Evolutionary conservation across 2,329 filamentous ascomycete genomes (phyloP).

Genomic region (Phaeoacremonium minimum): DNA sequence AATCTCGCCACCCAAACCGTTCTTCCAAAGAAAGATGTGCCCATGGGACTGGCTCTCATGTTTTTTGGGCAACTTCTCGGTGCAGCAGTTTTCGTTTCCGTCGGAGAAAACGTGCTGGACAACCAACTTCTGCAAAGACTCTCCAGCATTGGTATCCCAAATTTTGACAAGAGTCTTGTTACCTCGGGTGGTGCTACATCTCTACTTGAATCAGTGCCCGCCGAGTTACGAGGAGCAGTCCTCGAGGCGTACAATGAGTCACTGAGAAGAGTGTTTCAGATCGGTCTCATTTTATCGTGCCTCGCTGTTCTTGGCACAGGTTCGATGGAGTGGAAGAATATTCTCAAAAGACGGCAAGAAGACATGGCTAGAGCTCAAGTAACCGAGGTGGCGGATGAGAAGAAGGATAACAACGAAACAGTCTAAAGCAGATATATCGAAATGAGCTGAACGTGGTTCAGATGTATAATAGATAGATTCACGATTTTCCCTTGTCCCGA

Average conservation of each 20-base stretch:
- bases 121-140: slow-evolving; percentile 25
- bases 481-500: no score
- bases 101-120: slow-evolving; percentile 35
- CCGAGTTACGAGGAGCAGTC: slow-evolving; percentile 39
- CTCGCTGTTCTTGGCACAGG: slow-evolving; percentile 44
- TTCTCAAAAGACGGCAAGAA: slow-evolving; percentile 2
- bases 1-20: slow-evolving; percentile 36
- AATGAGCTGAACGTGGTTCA: no score
- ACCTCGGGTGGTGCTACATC: slow-evolving; percentile 39
- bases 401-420: no score
- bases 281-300: slow-evolving; percentile 44
- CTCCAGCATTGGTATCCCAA: slow-evolving; percentile 20
- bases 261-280: slow-evolving; percentile 50
- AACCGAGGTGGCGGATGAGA: no score
- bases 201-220: slow-evolving; percentile 42
- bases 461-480: no score
- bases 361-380: no score
- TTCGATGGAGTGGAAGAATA: slow-evolving; percentile 53
- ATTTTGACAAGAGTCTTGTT: slow-evolving; percentile 25
- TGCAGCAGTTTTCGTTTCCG: slow-evolving; percentile 39
- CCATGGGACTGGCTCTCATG: slow-evolving; percentile 36
- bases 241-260: slow-evolving; percentile 52
- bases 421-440: no score
- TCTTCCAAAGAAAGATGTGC: slow-evolving; percentile 34
- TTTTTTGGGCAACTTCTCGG: slow-evolving; percentile 43